These are phyloP conservation scores for Microthlaspi erraticum DNA, from an alignment of 345 rosid species.

Conservation along the genomic window DNA sequence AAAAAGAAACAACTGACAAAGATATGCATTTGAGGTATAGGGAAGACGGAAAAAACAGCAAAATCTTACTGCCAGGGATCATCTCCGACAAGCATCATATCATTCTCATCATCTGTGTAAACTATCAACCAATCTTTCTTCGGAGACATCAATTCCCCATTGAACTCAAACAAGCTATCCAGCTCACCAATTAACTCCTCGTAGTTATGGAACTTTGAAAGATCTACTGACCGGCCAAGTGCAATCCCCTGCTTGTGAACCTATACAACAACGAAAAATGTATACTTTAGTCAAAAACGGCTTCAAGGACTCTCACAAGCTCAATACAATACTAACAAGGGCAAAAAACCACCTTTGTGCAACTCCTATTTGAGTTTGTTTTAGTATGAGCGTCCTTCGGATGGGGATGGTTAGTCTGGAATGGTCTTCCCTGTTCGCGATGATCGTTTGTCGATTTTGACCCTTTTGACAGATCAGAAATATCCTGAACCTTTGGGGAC, in stretches of 20 bases:
- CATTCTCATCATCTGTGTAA: constrained; percentile 86
- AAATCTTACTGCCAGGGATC: constrained; percentile 93
- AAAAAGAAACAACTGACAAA: not conserved
- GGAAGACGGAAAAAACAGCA: not conserved
- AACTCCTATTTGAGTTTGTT: constrained; percentile 62
- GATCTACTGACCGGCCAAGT: constrained; percentile 83
- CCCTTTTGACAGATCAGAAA: constrained; percentile 50
- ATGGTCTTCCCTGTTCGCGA: constrained; percentile 53
- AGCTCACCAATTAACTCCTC: constrained; percentile 67
- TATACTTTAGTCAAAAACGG: not conserved
- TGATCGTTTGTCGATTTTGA: constrained; percentile 47
- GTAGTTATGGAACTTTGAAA: constrained; percentile 69
- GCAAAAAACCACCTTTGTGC: constrained; percentile 62
- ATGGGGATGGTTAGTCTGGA: constrained; percentile 44
- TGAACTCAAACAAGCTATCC: constrained; percentile 75
- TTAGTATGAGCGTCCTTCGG: constrained; percentile 52
- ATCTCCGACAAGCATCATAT: constrained; percentile 95
- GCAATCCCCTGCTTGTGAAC: constrained; percentile 84
- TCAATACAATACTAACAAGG: not conserved
- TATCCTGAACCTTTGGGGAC: constrained; percentile 43
- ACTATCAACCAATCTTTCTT: constrained; percentile 74
- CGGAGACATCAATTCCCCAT: constrained; percentile 65
- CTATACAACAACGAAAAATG: constrained; percentile 40
- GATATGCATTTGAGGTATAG: not conserved
- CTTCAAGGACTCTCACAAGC: not conserved